These are phyloP conservation scores for Fusarium pilosicola DNA, from an alignment of 2,329 filamentous ascomycete genomes.

Conservation along the genomic window DNA sequence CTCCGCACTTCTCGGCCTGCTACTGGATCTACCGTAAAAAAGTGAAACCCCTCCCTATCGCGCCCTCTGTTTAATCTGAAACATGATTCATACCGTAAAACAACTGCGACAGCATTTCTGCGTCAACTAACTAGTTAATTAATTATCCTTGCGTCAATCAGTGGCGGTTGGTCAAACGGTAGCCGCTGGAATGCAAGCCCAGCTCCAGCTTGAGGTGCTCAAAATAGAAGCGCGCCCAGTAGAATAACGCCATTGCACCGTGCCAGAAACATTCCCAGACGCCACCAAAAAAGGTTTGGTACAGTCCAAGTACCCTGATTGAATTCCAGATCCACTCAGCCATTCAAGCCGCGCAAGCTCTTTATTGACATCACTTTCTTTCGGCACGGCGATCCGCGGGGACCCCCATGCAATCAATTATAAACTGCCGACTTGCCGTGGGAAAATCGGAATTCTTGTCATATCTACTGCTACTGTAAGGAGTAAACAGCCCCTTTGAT, in stretches of 20 bases:
- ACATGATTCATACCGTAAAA: constrained; percentile 14
- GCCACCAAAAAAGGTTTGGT: not conserved
- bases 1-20: not conserved
- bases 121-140: too few relatives aligned
- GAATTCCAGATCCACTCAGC: not conserved
- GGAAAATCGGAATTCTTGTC: not conserved
- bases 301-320: not conserved
- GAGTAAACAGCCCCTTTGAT: not conserved
- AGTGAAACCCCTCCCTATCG: not conserved
- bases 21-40: constrained; percentile 12
- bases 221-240: not conserved
- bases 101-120: not conserved
- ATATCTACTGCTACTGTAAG: not conserved
- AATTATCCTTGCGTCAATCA: not conserved
- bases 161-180: not conserved
- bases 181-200: not conserved
- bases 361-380: not conserved
- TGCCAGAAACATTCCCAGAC: not conserved
- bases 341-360: constrained; percentile 20
- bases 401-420: not conserved
- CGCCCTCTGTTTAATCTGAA: not conserved
- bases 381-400: constrained; percentile 15
- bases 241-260: not conserved
- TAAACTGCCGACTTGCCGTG: constrained; percentile 4
- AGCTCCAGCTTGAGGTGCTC: not conserved